Evolutionary conservation across 164 flowering plant species (phyloP), one percentile per base, ranked within the genome.

Genomic region (Paratinospora sagittata): DNA sequence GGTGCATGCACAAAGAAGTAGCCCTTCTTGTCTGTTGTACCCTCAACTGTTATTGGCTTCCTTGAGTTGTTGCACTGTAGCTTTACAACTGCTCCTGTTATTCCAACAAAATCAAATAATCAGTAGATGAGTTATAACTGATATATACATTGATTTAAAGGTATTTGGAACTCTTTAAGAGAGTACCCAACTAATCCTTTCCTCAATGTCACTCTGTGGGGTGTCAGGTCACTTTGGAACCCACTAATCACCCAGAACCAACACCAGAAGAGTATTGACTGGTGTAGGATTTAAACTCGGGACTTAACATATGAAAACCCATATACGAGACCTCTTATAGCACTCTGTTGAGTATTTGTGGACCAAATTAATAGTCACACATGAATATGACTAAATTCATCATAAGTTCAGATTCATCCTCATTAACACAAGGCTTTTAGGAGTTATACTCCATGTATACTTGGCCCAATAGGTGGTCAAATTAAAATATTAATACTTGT

Each of bases 11-110:
- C 26, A 74, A 74, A 81, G 85, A 88, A 90, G 79, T 85, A 89
- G 4, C 96, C 97, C 19, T 89, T 88, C 79, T 85, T 84, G 86
- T 93, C 92, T 2, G 97, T 84, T 10, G 23, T 78, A 8, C 76
- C 81, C 9, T 75, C 23, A 19, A 21, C 55, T 8, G 11, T 75
- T 14, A 60, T 33, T 0, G 76, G 66, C 60, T 68, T 36, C 81
- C 75, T 89, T n/a, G 78, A 78, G 83, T 77, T 86, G 72, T 79
- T 81, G 86, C 98, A 90, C 57, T 49, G 27, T n/a, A 92, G 73
- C 70, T 67, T 82, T 45, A 88, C 92, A 12, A 52, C 68, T 0
- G 95, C 96, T 11, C 86, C 98, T 92, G 82, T 37, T 26, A n/a
- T 37, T 45, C 52, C 16, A 52, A 27, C 27, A 60, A 60, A n/a